A percentile compares a stretch with the other conserved stretches of the same genome.
Evolutionary conservation across 2,329 filamentous ascomycete genomes (phyloP).

Genomic region (Penicillium sp.): DNA sequence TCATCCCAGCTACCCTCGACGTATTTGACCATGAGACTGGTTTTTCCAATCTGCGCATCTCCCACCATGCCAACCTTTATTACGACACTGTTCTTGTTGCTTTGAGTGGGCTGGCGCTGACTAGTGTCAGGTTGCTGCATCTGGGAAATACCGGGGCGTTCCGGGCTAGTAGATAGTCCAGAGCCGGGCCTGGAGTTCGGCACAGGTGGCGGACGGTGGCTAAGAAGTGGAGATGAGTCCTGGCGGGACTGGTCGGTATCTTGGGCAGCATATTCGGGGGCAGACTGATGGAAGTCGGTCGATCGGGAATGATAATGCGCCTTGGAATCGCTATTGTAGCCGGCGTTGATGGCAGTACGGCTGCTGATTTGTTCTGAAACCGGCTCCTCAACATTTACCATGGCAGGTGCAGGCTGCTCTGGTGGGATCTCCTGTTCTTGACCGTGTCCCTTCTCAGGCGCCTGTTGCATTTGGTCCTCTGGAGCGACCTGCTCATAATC

Average conservation of each 20-base stretch:
- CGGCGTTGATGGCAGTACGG: constrained; percentile 31
- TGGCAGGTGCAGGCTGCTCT: constrained; percentile 22
- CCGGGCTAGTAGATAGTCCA: constrained; percentile 45
- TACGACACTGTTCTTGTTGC: constrained; percentile 65
- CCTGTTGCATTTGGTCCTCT: constrained; percentile 15
- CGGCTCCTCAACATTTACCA: constrained; percentile 30
- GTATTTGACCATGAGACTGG: constrained; percentile 98
- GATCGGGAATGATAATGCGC: constrained; percentile 50
- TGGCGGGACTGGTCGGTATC: constrained; percentile 47
- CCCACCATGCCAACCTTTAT: constrained; percentile 99
- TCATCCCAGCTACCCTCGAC: constrained; percentile 99
- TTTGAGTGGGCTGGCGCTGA: constrained; percentile 42
- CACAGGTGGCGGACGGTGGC: constrained; percentile 39
- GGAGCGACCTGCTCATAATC: constrained; percentile 21
- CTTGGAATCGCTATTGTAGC: constrained; percentile 44
- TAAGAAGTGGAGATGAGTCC: constrained; percentile 40
- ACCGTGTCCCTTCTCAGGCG: background rate
- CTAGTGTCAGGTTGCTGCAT: constrained; percentile 48
- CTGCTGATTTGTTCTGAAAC: constrained; percentile 38
- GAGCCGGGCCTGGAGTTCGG: constrained; percentile 49
- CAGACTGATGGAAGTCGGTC: constrained; percentile 29
- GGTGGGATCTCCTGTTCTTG: constrained; percentile 7
- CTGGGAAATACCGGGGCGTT: constrained; percentile 48
- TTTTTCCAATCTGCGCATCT: constrained; percentile 98
- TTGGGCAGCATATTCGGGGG: constrained; percentile 42